A percentile compares a stretch with the other conserved stretches of the same genome.
These are phyloP conservation scores for Diaporthe sp. DNA, from an alignment of 2,329 filamentous ascomycete genomes.

Conservation along the genomic window DNA sequence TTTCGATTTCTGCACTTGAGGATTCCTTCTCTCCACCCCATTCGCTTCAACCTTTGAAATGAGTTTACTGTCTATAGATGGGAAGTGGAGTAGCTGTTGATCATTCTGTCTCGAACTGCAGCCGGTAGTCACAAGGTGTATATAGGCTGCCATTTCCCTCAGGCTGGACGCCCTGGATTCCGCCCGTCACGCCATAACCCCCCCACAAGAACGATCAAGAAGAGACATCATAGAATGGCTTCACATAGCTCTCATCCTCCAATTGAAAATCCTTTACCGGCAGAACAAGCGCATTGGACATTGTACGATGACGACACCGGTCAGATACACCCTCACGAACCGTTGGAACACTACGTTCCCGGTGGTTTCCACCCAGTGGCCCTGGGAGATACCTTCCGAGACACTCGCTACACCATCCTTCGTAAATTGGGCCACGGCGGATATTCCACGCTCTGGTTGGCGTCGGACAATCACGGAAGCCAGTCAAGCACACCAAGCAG, in stretches of 20 bases:
- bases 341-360: not conserved
- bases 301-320: conserved; percentile 8
- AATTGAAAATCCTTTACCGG: not conserved
- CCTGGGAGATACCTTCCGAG: conserved; percentile 54
- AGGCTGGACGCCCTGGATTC: too few relatives aligned
- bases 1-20: too few relatives aligned
- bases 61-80: too few relatives aligned
- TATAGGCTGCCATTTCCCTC: not conserved
- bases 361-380: conserved; percentile 58
- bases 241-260: not conserved
- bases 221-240: not conserved
- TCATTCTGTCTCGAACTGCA: not conserved
- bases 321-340: not conserved
- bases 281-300: not conserved
- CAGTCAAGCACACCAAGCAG: not conserved
- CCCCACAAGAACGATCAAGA: not conserved
- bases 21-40: too few relatives aligned
- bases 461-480: not conserved
- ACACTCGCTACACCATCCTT: conserved; percentile 55
- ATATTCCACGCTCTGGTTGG: conserved; percentile 60
- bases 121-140: not conserved
- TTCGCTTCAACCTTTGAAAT: too few relatives aligned
- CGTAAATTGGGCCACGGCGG: conserved; percentile 59
- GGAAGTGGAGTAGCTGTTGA: not conserved
- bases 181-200: too few relatives aligned